A percentile compares a stretch with the other conserved stretches of the same genome.
Conservation (phyloP, 73 alveolate species). For the Stentor roeselii region DNA sequence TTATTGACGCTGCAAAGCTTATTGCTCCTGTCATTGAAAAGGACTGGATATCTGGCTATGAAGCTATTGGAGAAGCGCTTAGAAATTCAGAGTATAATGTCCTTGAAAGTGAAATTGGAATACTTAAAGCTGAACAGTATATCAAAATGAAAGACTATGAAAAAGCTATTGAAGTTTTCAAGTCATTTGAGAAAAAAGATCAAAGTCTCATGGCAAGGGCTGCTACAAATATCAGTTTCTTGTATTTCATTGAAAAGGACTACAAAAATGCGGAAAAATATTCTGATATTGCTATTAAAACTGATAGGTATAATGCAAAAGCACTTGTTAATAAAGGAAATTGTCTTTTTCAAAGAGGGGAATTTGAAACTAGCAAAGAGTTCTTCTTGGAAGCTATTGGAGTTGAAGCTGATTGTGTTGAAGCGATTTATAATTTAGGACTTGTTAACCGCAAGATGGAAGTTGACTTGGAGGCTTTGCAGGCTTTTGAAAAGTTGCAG, state of each 20-base stretch:
- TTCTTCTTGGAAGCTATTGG: conserved; percentile 99
- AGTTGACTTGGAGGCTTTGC: conserved; percentile 85
- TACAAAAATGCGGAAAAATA: conserved; percentile 95
- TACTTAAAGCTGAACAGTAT: conserved; percentile 92
- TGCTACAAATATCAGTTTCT: conserved; percentile 95
- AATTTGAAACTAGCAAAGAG: conserved; percentile 97
- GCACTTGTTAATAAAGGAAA: conserved; percentile 99
- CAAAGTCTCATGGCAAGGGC: conserved; percentile 97
- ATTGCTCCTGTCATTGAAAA: conserved; percentile 94
- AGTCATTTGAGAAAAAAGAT: conserved; percentile 97
- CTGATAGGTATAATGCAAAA: conserved; percentile 96
- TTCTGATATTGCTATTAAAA: conserved; percentile 98
- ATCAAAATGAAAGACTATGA: conserved; percentile 92
- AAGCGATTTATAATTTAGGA: conserved; percentile 99
- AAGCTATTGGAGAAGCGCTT: conserved; percentile 87
- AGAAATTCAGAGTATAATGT: conserved; percentile 89
- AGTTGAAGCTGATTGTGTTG: conserved; percentile 99
- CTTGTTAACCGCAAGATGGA: conserved; percentile 83
- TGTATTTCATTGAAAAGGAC: conserved; percentile 97
- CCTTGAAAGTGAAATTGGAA: conserved; percentile 94
- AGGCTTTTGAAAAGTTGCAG: conserved; percentile 99
- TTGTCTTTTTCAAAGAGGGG: conserved; percentile 96
- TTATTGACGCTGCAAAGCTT: conserved; percentile 86
- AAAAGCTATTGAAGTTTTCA: conserved; percentile 90
- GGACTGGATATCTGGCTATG: conserved; percentile 85